Conservation (phyloP, 495 filamentous ascomycete species). For the Chaetomium tenue region DNA sequence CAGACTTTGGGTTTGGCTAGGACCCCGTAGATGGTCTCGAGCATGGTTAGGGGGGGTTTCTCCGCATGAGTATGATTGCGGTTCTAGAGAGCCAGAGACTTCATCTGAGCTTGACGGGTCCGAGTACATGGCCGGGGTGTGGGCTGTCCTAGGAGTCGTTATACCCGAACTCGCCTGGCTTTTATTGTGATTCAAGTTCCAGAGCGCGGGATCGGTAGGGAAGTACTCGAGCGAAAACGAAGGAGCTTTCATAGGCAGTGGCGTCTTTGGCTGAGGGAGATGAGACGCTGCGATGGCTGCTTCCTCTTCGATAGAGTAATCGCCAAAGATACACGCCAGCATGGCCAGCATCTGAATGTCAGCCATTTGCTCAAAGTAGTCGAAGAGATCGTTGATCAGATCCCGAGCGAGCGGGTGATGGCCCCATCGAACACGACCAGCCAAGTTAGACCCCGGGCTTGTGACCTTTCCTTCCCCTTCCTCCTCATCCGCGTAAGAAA, state of each 20-base stretch:
- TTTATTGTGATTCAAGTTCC: conserved; percentile 46
- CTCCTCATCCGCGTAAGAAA: conserved; percentile 50
- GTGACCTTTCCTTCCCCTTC: conserved; percentile 25
- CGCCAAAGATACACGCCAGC: conserved; percentile 84
- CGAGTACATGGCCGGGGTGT: conserved; percentile 56
- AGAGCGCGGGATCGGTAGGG: conserved; percentile 58
- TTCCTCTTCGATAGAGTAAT: conserved; percentile 54
- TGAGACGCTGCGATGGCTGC: conserved; percentile 48
- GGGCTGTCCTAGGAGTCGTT: conserved; percentile 58
- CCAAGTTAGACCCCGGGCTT: conserved; percentile 35
- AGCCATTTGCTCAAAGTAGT: conserved; percentile 72
- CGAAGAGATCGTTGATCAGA: conserved; percentile 68
- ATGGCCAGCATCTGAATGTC: conserved; percentile 95
- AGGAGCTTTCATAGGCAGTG: conserved; percentile 62
- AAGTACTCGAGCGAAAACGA: conserved; percentile 69
- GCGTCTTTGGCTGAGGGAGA: conserved; percentile 52
- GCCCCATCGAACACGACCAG: conserved; percentile 78
- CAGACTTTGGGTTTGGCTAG: conserved; percentile 54
- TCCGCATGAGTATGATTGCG: conserved; percentile 56
- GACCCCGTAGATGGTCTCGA: conserved; percentile 38
- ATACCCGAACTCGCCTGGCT: conserved; percentile 51
- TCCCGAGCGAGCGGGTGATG: conserved; percentile 74
- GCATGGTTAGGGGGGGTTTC: conserved; percentile 62
- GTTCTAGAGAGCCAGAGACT: conserved; percentile 48
- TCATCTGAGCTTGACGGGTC: conserved; percentile 62